Evolutionary conservation across 2,329 filamentous ascomycete species (phyloP), one percentile per base, ranked within the genome.

Genomic region (Cercospora brassicicola): DNA sequence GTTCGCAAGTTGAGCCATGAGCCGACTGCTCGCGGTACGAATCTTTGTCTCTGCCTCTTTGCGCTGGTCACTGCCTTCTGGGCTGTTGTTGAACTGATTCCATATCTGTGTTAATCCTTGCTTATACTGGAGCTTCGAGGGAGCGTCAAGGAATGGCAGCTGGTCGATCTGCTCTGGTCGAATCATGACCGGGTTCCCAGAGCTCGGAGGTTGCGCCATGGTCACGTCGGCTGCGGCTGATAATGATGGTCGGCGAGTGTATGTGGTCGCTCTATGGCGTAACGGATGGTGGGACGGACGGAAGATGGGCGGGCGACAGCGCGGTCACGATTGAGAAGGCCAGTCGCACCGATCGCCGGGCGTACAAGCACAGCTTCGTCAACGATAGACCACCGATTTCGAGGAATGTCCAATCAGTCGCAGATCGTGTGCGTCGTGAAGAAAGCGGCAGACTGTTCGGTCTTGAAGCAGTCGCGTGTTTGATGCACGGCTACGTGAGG

Each of bases 101-200:
- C 86, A 89, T 60, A 87, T 81, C 68, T 81, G 83, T 66, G 82
- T 81, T 69, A 89, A 82, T 20, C 84, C 80, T 59, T 82, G 78
- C 66, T 84, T 84, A 73, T 88, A 87, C 71, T 86, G 83, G 55
- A 81, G 77, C 78, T 88, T 89, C 72, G 86, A 83, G 59, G 83
- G 78, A 8, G 86, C 84, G 68, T 78, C 84, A 31, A 89, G 79
- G 76, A 84, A 81, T 4, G 84, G 84, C 5, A 87, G 79, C 66
- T 81, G 82, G 68, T 83, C 81, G 62, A 87, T 84, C 68, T 86
- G 83, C 66, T 84, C 82, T 31, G 84, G 84, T 55, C 82, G 82
- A 71, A 87, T 85, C 66, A 79, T 64, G 33, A 64, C 33, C 39
- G 56, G 59, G 4, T 59, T 39, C 26, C 31, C 55, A 15, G 57